These are phyloP conservation scores for Dryas alaskensis DNA, from an alignment of 306 rosid genomes.

Conservation along the genomic window DNA sequence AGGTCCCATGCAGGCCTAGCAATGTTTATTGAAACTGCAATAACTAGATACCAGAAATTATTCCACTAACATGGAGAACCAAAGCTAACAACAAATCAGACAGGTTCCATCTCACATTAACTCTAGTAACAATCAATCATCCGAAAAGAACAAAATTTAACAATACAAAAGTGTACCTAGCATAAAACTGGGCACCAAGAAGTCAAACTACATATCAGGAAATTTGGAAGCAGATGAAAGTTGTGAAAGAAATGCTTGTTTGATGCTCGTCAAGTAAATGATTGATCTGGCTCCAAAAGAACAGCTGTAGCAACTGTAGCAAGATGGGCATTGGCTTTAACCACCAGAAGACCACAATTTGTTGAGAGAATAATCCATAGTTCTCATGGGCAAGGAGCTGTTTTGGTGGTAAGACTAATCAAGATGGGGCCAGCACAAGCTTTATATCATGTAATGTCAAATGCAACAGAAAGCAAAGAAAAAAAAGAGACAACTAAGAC, in stretches of 20 bases:
- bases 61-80: neutral
- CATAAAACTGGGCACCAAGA: neutral
- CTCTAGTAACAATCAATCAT: neutral
- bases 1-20: too few species aligned
- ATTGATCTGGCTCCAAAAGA: neutral
- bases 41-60: neutral
- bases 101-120: neutral
- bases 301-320: neutral
- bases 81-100: neutral
- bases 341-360: constrained; percentile 11
- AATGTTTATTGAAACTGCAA: too few species aligned
- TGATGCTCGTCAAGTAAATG: neutral
- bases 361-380: neutral
- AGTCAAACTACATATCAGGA: neutral
- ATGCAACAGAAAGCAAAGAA: neutral
- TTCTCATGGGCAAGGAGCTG: neutral
- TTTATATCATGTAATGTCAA: too few species aligned
- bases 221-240: neutral
- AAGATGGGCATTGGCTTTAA: neutral
- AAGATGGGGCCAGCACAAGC: neutral
- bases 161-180: neutral
- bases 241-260: neutral
- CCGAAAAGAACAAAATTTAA: neutral
- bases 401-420: neutral
- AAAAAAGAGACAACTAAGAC: neutral